Conservation (phyloP, 805 yeast species). For the Isabelozyma heimii region DNA sequence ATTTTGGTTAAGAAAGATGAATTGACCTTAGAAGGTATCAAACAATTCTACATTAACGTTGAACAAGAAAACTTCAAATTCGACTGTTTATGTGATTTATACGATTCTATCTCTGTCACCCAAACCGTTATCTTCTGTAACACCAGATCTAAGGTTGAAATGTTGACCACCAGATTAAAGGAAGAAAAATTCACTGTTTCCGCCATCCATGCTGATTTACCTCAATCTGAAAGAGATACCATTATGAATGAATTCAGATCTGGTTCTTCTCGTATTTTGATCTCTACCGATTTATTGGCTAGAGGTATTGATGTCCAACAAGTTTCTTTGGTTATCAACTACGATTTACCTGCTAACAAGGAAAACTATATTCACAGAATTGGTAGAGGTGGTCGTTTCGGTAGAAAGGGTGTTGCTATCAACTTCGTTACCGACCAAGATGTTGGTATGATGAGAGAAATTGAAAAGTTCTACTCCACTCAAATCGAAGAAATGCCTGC, state of each 20-base stretch:
- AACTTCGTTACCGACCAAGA: slow-evolving; percentile 87
- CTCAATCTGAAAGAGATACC: slow-evolving; percentile 87
- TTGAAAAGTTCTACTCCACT: slow-evolving; percentile 86
- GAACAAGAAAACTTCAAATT: slow-evolving; percentile 94
- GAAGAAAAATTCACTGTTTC: slow-evolving; percentile 87
- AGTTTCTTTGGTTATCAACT: slow-evolving; percentile 91
- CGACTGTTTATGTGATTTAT: slow-evolving; percentile 90
- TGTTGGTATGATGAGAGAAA: slow-evolving; percentile 69
- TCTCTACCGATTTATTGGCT: slow-evolving; percentile 93
- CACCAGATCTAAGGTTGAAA: slow-evolving; percentile 91
- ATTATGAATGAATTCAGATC: slow-evolving; percentile 95
- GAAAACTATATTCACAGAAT: slow-evolving; percentile 97
- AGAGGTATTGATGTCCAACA: slow-evolving; percentile 98
- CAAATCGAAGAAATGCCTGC: slow-evolving; percentile 94
- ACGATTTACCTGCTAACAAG: slow-evolving; percentile 85
- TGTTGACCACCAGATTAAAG: slow-evolving; percentile 70
- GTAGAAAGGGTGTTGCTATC: slow-evolving; percentile 97
- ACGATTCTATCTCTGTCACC: slow-evolving; percentile 92
- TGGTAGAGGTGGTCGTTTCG: slow-evolving; percentile 98
- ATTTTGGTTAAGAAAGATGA: slow-evolving; percentile 95
- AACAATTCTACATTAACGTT: slow-evolving; percentile 86
- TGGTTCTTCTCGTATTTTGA: slow-evolving; percentile 89
- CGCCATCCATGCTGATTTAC: slow-evolving; percentile 95
- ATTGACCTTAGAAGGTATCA: slow-evolving; percentile 91
- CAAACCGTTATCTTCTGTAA: slow-evolving; percentile 98